Evolutionary conservation across 371 early-diverging fungal genomes (phyloP), one percentile per base, ranked within the genome.

Genomic region (Rhizopus stolonifer): DNA sequence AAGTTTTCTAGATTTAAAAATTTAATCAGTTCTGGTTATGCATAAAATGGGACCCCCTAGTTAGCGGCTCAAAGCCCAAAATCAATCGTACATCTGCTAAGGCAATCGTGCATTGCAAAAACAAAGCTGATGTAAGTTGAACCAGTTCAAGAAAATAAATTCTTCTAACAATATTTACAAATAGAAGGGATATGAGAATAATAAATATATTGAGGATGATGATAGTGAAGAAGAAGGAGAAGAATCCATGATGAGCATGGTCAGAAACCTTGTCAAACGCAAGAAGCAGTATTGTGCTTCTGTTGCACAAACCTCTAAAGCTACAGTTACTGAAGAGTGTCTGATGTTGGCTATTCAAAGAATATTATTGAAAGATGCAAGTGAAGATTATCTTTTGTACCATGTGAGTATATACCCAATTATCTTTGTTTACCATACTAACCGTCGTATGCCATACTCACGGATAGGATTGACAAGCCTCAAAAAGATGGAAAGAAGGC

Each of bases 121-220:
- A 56, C 25, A 40, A 44, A 44, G 44, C 49, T 49, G 56, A 56
- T n/a, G 44, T 56, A 55, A 42, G 55, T 48, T 49, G 45, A 49
- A 44, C 26, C 43, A 48, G 17, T 48, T 13, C 31, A 48, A 48
- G 22, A 47, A 54, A 48, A 55, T 39, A 48, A 23, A 15, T 44
- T 45, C 43, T 24, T 56, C 34, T 44, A 25, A 49, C 31, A 49
- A 56, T 43, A 44, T 34, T 49, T 56, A 44, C 17, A 49, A 49
- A 56, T 49, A 56, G 49, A 31, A 32, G 32, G 33, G 34, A 42
- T 33, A 14, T 33, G 49, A 25, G 11, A 32, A 44, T 13, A 36
- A 49, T 11, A 43, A 49, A 1, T 32, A 49, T 15, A 46, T 43
- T 29, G 25, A 36, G 0, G 49, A 38, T n/a, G 25, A 38, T n/a